A percentile compares a stretch with the other conserved stretches of the same genome.
Evolutionary conservation across 495 filamentous ascomycete genomes (phyloP).

Genomic region (Penicillium pulvis): DNA sequence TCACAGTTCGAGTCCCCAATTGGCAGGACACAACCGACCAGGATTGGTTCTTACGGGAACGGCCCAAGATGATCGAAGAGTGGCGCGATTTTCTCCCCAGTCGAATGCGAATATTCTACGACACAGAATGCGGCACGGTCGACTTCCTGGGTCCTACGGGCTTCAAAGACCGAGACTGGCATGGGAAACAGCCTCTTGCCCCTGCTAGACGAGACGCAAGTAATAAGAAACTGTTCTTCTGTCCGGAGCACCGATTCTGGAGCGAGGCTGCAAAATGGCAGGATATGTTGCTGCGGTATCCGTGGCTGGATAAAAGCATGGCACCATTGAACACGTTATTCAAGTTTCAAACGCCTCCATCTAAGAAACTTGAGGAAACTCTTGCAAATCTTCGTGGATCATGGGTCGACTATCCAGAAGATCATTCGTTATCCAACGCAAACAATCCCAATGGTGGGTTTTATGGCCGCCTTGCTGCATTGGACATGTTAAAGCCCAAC

Average conservation of each 20-base stretch:
- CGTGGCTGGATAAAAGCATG: slow-evolving; percentile 17
- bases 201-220: slow-evolving; percentile 14
- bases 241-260: not conserved
- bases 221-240: slow-evolving; percentile 8
- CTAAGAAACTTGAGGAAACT: slow-evolving; percentile 10
- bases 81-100: slow-evolving; percentile 52
- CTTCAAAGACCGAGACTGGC: slow-evolving; percentile 8
- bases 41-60: slow-evolving; percentile 31
- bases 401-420: slow-evolving; percentile 21
- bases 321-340: slow-evolving; percentile 30
- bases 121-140: slow-evolving; percentile 10
- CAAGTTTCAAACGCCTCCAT: slow-evolving; percentile 10
- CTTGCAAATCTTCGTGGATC: slow-evolving; percentile 5
- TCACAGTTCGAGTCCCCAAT: slow-evolving; percentile 2
- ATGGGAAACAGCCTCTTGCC: not conserved
- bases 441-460: slow-evolving; percentile 21
- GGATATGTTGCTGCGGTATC: slow-evolving; percentile 8
- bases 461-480: slow-evolving; percentile 24
- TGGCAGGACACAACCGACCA: slow-evolving; percentile 26
- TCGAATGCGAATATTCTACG: slow-evolving; percentile 22
- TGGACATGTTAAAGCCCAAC: slow-evolving; percentile 18
- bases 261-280: slow-evolving; percentile 17
- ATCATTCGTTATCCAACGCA: slow-evolving; percentile 11
- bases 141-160: slow-evolving; percentile 13
- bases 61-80: slow-evolving; percentile 50